phyloP scores from a whole-genome alignment of 306 rosid genomes.

The Begonia fuchsioides region DNA sequence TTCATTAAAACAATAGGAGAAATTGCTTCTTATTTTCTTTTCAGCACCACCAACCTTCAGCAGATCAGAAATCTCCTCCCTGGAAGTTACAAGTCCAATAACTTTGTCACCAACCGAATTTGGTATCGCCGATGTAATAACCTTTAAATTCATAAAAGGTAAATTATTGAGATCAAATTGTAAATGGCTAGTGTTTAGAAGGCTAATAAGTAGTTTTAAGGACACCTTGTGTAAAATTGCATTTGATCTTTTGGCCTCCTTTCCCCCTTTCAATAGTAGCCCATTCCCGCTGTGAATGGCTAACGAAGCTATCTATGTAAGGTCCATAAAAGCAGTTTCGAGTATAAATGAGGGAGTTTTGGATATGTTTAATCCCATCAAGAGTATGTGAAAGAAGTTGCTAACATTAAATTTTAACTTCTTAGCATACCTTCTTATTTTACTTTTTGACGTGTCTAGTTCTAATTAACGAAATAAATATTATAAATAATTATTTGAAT shows the following conservation, averaged over 20 bases:
- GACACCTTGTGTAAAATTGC: slow-evolving; percentile 65
- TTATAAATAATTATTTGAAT: no score
- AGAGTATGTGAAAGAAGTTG: no score
- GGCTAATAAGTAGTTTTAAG: no score
- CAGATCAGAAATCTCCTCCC: slow-evolving; percentile 82
- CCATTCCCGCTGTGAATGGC: slow-evolving; percentile 93
- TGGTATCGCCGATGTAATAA: slow-evolving; percentile 65
- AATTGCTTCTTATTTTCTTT: slow-evolving; percentile 1
- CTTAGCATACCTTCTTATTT: no score
- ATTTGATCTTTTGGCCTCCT: slow-evolving; percentile 77
- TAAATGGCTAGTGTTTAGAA: no score
- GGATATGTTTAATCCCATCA: no score
- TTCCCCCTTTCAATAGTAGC: slow-evolving; percentile 86
- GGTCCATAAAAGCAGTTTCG: neutral
- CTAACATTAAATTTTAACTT: no score
- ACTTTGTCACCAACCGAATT: slow-evolving; percentile 51
- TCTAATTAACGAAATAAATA: no score
- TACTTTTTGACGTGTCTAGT: no score
- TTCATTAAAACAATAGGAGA: no score
- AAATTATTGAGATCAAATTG: no score
- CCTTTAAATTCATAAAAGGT: slow-evolving; percentile 16
- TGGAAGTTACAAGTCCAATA: slow-evolving; percentile 74
- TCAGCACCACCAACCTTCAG: slow-evolving; percentile 40
- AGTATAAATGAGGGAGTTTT: slow-evolving; percentile 2
- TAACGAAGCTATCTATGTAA: slow-evolving; percentile 57